Conservation (phyloP, 371 early-diverging fungal species). For the Mortierella sp. region DNA sequence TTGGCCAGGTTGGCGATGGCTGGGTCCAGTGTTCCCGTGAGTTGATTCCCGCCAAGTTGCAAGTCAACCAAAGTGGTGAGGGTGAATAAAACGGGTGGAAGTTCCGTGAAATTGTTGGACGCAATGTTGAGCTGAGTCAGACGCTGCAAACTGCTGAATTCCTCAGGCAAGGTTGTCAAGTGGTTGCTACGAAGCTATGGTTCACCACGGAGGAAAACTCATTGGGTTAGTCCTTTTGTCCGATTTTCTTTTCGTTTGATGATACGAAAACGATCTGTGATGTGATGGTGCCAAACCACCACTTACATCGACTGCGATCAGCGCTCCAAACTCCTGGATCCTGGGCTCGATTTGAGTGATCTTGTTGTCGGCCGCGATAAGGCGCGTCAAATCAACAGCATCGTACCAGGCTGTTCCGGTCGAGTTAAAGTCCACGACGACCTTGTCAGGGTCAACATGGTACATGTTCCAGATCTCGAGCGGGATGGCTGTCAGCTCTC, state of each 20-base stretch:
- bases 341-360: conserved; percentile 72
- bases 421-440: conserved; percentile 69
- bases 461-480: conserved; percentile 76
- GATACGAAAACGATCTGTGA: background rate
- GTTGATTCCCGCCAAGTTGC: conserved; percentile 65
- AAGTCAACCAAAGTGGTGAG: conserved; percentile 64
- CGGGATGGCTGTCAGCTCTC: conserved; percentile 75
- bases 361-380: conserved; percentile 79
- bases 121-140: conserved; percentile 65
- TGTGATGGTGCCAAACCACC: background rate
- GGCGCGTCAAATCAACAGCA: conserved; percentile 73
- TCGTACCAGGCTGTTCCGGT: conserved; percentile 74
- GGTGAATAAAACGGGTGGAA: conserved; percentile 62
- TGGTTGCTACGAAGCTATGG: conserved; percentile 71
- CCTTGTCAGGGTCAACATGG: conserved; percentile 69
- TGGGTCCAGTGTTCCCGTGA: conserved; percentile 56
- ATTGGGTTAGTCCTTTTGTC: background rate
- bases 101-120: conserved; percentile 62
- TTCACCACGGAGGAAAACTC: background rate
- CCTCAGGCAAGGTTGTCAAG: conserved; percentile 64
- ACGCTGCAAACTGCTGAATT: conserved; percentile 61
- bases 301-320: conserved; percentile 77
- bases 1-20: conserved; percentile 50
- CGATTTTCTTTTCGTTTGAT: background rate
- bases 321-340: conserved; percentile 74